Evolutionary conservation across 371 early-diverging fungal genomes (phyloP), one percentile per base, ranked within the genome.

Genomic region (Lichtheimia corymbifera): DNA sequence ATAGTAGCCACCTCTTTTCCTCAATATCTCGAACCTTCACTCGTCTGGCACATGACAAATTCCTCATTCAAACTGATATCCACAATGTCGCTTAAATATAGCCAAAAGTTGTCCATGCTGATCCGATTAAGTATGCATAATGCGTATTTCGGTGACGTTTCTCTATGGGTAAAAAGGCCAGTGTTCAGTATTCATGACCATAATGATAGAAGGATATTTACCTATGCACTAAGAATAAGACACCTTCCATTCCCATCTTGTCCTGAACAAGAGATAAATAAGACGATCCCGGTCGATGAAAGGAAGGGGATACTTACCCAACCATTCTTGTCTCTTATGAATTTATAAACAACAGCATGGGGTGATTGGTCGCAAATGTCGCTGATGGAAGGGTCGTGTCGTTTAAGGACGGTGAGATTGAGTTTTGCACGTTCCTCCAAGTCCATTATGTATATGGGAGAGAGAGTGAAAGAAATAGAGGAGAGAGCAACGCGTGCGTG

Each of bases 321-420:
- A 17, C 84, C 70, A 59, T 81, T 68, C 30, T 77, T 78, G 25
- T 71, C 77, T 24, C 69, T 72, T 66, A 85, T 87, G 71, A 91
- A 91, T 55, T 88, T 83, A 68, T 93, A 93, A n/a, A 91, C 86
- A 22, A 89, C 91, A 28, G 89, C 90, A 70, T 91, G 87, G 41
- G 86, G 81, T 12, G 91, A 85, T 35, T 80, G 83, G 69, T 91
- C 91, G 54, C 89, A 62, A 52, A 93, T 89, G 56, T 81, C 83
- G 30, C 76, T 65, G 45, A 90, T 89, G 42, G 72, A 68, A 6
- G 85, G 69, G 65, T 93, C 93, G 62, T 91, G 88, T 24, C 90
- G 83, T 63, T 81, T 80, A 15, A 93, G 73, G 20, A 91, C 92
- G 44, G 74, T 82, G 53, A 91, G 76, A 70, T 93, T 93, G 45